Evolutionary conservation across 331 rosid species (phyloP).

Genomic region (Arachis monticola): DNA sequence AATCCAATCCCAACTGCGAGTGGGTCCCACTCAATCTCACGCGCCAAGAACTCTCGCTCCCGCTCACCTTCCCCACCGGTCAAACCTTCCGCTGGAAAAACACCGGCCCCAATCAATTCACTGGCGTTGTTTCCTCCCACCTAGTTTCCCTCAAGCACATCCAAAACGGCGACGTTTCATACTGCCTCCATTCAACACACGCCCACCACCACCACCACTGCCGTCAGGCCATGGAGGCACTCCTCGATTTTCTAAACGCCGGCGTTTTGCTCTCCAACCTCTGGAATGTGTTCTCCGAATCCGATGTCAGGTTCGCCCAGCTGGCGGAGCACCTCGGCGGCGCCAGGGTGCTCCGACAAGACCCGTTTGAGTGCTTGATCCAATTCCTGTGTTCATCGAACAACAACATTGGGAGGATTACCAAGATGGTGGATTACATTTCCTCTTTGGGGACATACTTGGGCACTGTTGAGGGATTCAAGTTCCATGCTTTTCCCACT

Average conservation of each 20-base stretch:
- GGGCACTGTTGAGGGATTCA: conserved; percentile 66
- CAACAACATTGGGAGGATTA: conserved; percentile 81
- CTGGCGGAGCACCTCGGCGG: conserved; percentile 66
- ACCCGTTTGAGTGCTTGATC: conserved; percentile 88
- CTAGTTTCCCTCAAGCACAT: conserved; percentile 77
- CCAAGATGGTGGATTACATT: conserved; percentile 85
- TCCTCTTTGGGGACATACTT: conserved; percentile 73
- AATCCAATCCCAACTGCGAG: conserved; percentile 39
- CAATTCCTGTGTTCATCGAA: conserved; percentile 94
- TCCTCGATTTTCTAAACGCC: conserved; percentile 79
- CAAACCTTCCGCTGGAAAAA: conserved; percentile 94
- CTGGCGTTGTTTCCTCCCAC: conserved; percentile 79
- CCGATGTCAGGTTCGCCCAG: conserved; percentile 71
- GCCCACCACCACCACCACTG: conserved; percentile 30
- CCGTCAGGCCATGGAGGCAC: conserved; percentile 39
- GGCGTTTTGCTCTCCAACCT: conserved; percentile 61
- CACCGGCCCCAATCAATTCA: conserved; percentile 72
- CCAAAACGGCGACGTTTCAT: conserved; percentile 69
- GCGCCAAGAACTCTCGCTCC: conserved; percentile 71
- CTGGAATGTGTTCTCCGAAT: conserved; percentile 75
- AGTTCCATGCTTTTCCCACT: conserved; percentile 73
- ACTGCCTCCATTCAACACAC: conserved; percentile 57
- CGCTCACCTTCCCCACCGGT: conserved; percentile 97
- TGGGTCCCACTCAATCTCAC: conserved; percentile 71
- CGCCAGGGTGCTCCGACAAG: conserved; percentile 88